Conservation (phyloP, 208 protist genomes). For the Ichthyophonus hoferi region DNA sequence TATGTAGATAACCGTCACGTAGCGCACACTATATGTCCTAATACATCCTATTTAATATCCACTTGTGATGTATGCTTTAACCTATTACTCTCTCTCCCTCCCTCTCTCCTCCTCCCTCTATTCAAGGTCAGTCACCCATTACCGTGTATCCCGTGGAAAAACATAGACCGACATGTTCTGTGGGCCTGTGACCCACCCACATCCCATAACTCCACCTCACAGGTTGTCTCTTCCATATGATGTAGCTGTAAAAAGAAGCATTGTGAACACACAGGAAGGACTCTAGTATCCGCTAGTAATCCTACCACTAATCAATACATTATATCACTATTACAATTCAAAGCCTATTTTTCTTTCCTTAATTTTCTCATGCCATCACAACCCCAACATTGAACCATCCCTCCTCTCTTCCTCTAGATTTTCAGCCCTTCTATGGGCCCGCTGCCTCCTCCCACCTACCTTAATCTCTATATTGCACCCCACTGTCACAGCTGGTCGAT, state of each 20-base stretch:
- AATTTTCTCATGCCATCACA: neutral
- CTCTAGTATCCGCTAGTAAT: neutral
- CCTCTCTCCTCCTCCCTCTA: neutral
- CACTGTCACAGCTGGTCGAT: neutral
- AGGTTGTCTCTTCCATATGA: neutral
- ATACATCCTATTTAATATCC: too few relatives aligned
- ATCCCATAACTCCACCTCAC: slow-evolving; percentile 18
- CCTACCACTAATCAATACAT: neutral
- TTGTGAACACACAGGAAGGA: too few relatives aligned
- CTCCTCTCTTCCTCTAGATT: neutral
- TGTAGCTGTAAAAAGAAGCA: slow-evolving; percentile 9
- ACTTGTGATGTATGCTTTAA: too few relatives aligned
- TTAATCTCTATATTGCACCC: slow-evolving; percentile 22
- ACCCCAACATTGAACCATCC: neutral
- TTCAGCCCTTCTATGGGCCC: neutral
- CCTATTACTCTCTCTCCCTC: neutral
- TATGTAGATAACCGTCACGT: too few relatives aligned
- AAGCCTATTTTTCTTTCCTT: neutral
- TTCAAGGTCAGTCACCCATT: neutral
- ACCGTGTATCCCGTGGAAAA: slow-evolving; percentile 15
- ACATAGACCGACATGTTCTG: neutral
- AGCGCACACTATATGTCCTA: too few relatives aligned
- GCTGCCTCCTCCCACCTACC: neutral
- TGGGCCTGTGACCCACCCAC: neutral
- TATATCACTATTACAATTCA: neutral